Evolutionary conservation across 106 monocot species (phyloP), one percentile per base, ranked within the genome.

Genomic region (Dioscorea zingiberensis): DNA sequence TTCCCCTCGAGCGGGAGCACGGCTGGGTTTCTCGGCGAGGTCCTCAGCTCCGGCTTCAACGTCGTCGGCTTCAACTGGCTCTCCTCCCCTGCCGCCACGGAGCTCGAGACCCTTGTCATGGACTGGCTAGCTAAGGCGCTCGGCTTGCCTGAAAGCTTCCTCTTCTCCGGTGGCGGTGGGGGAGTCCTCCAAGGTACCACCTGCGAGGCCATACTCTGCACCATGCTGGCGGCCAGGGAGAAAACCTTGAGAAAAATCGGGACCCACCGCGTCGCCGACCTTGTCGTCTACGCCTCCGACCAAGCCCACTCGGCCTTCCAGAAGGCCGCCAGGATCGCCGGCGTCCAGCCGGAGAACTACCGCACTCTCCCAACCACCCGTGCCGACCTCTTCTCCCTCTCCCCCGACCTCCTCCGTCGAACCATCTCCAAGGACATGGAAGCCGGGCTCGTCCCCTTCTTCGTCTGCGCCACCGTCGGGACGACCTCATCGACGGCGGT

Each of bases 21-120:
- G 0, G 76, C 84, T 22, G 84, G 73, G 1, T 71, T 84, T 61
- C 56, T 71, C 0, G 78, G 83, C 2, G 83, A 78, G 74, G 67
- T 83, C 67, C 83, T 83, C 23, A 63, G 75, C 59, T 30, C 30
- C 21, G 78, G 71, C 15, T 57, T 83, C 18, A 83, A 83, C 63
- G 44, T 71, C 21, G 75, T 83, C 5, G 78, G 71, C 1, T 78
- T 83, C 67, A 78, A 47, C 63, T 87, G 86, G 86, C 60, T 86
- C 57, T 17, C 88, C 0, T 82, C 84, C 23, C 88, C 84, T 4
- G 84, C 88, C 29, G 77, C 72, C 7, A 84, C 88, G n/a, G 84
- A 88, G 75, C 80, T 88, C 13, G 88, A 84, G 55, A 27, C 46
- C 54, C 73, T 80, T 29, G 76, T 80, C 47, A 68, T 76, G 53